These are phyloP conservation scores for Pichia sp. DNA, from an alignment of 1,139 yeast species.

Conservation along the genomic window DNA sequence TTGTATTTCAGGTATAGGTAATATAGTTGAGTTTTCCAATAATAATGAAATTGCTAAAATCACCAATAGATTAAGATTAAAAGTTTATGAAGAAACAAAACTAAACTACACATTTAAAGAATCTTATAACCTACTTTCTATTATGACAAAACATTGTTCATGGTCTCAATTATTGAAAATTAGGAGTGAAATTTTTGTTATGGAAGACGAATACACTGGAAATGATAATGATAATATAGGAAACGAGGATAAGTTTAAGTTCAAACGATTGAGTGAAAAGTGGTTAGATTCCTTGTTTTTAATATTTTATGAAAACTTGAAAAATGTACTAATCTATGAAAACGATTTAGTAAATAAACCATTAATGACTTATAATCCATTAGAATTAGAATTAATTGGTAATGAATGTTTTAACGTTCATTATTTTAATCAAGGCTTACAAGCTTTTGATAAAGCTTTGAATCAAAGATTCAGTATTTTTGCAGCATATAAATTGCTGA, in stretches of 20 bases:
- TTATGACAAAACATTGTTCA: slow-evolving; percentile 51
- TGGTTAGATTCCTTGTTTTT: slow-evolving; percentile 90
- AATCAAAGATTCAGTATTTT: slow-evolving; percentile 67
- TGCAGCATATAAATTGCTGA: slow-evolving; percentile 33
- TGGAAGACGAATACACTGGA: slow-evolving; percentile 78
- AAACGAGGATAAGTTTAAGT: slow-evolving; percentile 35
- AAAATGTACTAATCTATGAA: slow-evolving; percentile 86
- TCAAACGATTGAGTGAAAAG: slow-evolving; percentile 84
- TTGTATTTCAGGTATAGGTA: slow-evolving; percentile 54
- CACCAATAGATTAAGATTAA: slow-evolving; percentile 54
- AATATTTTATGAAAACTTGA: slow-evolving; percentile 80
- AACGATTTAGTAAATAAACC: slow-evolving; percentile 47
- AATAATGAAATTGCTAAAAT: slow-evolving; percentile 41
- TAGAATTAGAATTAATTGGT: slow-evolving; percentile 94
- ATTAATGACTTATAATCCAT: slow-evolving; percentile 68
- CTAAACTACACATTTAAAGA: slow-evolving; percentile 72
- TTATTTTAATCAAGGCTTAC: slow-evolving; percentile 72
- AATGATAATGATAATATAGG: slow-evolving; percentile 13
- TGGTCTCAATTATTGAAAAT: slow-evolving; percentile 83
- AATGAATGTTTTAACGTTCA: slow-evolving; percentile 71
- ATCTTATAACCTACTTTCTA: slow-evolving; percentile 75
- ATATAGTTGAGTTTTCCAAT: slow-evolving; percentile 38
- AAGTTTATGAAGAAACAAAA: slow-evolving; percentile 64
- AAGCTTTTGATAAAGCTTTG: slow-evolving; percentile 71
- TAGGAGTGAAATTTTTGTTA: slow-evolving; percentile 82